A percentile compares a stretch with the other conserved stretches of the same genome.
Evolutionary conservation across 2,329 filamentous ascomycete species (phyloP).

Genomic region (Pseudocercospora fijiensis): DNA sequence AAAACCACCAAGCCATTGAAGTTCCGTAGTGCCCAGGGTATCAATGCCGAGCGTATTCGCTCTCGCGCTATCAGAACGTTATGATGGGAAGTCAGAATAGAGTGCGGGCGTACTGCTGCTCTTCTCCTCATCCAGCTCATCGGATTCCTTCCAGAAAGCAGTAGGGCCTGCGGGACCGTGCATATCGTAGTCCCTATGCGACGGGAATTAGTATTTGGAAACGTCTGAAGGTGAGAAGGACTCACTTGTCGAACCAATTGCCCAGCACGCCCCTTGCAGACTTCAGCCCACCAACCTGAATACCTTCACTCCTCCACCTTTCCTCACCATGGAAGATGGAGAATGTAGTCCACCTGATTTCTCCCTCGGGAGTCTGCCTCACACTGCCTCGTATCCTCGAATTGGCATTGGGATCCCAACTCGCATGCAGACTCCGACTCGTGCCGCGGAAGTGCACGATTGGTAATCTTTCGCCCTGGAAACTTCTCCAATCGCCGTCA

Average conservation of each 20-base stretch:
- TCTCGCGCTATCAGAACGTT: constrained; percentile 9
- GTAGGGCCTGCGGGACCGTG: constrained; percentile 72
- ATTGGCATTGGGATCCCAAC: constrained; percentile 68
- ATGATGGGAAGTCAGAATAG: constrained; percentile 23
- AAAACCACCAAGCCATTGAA: background rate
- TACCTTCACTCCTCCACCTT: constrained; percentile 72
- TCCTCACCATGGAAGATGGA: constrained; percentile 65
- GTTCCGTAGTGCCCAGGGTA: background rate
- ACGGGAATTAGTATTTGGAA: background rate
- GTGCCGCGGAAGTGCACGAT: constrained; percentile 67
- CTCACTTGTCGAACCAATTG: constrained; percentile 74
- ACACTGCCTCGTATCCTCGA: constrained; percentile 66
- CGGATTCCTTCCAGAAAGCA: constrained; percentile 73
- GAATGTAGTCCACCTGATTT: constrained; percentile 71
- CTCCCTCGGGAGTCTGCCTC: constrained; percentile 65
- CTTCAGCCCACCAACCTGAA: constrained; percentile 68
- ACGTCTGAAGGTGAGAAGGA: background rate
- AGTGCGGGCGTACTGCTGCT: constrained; percentile 27
- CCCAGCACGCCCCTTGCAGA: constrained; percentile 69
- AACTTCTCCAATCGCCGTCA: constrained; percentile 32
- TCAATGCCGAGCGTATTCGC: no score
- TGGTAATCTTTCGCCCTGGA: constrained; percentile 48
- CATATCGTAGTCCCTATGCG: constrained; percentile 60
- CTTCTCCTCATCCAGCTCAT: constrained; percentile 44
- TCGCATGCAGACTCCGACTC: constrained; percentile 61